These are phyloP conservation scores for Candida boleticola DNA, from an alignment of 805 yeast species.

Conservation along the genomic window DNA sequence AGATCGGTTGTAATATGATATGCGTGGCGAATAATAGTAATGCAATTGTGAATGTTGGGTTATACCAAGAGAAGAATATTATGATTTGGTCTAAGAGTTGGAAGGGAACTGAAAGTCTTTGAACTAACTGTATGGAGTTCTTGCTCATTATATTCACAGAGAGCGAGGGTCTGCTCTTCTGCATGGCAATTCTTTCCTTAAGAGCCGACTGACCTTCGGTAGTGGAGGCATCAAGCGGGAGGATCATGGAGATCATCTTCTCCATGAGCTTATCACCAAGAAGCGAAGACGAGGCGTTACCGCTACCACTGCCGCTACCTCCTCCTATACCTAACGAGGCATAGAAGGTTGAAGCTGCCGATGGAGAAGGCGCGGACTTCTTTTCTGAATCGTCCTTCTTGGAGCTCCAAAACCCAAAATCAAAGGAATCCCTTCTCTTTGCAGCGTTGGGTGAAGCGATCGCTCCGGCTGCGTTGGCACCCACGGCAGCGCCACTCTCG, in stretches of 20 bases:
- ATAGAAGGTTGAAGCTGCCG: constrained; percentile 1
- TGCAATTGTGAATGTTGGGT: constrained; percentile 61
- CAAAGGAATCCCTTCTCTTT: neutral
- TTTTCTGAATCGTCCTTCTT: neutral
- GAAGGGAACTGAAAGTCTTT: constrained; percentile 62
- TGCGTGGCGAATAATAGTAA: constrained; percentile 50
- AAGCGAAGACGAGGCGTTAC: neutral
- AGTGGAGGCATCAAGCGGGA: constrained; percentile 55
- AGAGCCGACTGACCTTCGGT: constrained; percentile 41
- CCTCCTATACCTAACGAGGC: neutral
- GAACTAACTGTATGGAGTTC: constrained; percentile 61
- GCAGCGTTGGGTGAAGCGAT: neutral
- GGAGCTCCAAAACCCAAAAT: neutral
- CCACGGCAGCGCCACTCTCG: no score
- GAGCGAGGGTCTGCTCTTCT: constrained; percentile 63
- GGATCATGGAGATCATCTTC: constrained; percentile 64
- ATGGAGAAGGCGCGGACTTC: constrained; percentile 1
- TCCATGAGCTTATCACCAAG: constrained; percentile 69
- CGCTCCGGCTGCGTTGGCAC: neutral
- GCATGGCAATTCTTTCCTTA: constrained; percentile 55
- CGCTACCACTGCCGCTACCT: neutral
- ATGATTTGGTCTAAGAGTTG: constrained; percentile 56
- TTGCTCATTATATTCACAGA: constrained; percentile 69
- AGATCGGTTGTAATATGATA: constrained; percentile 58
- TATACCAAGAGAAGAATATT: constrained; percentile 60